phyloP scores from a whole-genome alignment of 176 grass and related monocot genomes.

The Guadua angustifolia region DNA sequence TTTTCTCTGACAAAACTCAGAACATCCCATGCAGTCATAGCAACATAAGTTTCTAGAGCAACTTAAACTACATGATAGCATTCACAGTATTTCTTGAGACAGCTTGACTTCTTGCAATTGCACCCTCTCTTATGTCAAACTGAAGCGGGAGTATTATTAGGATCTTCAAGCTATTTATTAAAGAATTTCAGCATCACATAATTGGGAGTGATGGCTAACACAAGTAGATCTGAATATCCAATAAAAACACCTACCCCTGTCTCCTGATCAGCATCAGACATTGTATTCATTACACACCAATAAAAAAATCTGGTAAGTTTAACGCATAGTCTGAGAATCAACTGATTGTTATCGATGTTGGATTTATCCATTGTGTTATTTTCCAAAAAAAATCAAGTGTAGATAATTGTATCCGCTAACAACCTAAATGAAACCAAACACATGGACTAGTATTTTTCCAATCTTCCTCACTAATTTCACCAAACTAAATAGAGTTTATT shows the following conservation, averaged over 20 bases:
- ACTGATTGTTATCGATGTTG: too few relatives aligned
- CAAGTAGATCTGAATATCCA: slow-evolving; percentile 18
- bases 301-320: too few relatives aligned
- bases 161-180: slow-evolving; percentile 69
- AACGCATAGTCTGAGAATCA: too few relatives aligned
- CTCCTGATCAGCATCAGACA: slow-evolving; percentile 63
- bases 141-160: slow-evolving; percentile 92
- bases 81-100: slow-evolving; percentile 99
- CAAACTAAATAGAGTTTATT: slow-evolving; percentile 16
- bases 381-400: too few relatives aligned
- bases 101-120: slow-evolving; percentile 99
- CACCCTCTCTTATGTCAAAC: slow-evolving; percentile 98
- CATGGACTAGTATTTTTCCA: slow-evolving; percentile 11
- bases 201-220: neutral
- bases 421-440: neutral
- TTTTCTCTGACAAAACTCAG: too few relatives aligned
- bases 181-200: slow-evolving; percentile 29
- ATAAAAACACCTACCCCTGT: slow-evolving; percentile 55
- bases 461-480: neutral
- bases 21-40: neutral
- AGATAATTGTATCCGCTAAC: too few relatives aligned
- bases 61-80: slow-evolving; percentile 82
- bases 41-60: slow-evolving; percentile 20
- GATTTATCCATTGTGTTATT: too few relatives aligned
- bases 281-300: too few relatives aligned